phyloP scores from a whole-genome alignment of 1,284 basidiomycete genomes.

The Cystobasidiaceae sp. region DNA sequence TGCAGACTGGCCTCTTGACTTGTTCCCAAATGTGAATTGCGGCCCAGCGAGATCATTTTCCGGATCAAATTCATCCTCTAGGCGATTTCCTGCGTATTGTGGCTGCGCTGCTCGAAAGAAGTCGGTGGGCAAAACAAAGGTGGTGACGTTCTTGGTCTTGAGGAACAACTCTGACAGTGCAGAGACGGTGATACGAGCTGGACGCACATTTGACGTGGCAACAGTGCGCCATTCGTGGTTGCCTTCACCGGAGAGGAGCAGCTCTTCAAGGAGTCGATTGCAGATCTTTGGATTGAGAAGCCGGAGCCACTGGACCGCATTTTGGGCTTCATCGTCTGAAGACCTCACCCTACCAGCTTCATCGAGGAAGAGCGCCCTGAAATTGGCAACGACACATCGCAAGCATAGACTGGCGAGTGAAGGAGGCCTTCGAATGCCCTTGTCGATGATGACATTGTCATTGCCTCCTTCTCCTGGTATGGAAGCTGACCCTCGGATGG shows the following conservation, averaged over 20 bases:
- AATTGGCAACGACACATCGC: background rate
- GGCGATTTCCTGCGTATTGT: conserved; percentile 13
- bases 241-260: conserved; percentile 1
- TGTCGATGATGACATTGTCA: background rate
- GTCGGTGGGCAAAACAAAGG: conserved; percentile 7
- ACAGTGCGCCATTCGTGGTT: background rate
- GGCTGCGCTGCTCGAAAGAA: conserved; percentile 21
- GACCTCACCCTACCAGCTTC: conserved; percentile 14
- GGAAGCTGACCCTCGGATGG: conserved; percentile 3
- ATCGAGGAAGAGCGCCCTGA: conserved; percentile 21
- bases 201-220: background rate
- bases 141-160: conserved; percentile 7
- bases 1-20: background rate
- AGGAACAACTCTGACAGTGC: conserved; percentile 18
- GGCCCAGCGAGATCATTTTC: conserved; percentile 25
- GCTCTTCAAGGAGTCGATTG: conserved; percentile 13
- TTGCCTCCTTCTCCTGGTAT: background rate
- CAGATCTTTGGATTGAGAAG: background rate
- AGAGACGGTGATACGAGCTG: conserved; percentile 11
- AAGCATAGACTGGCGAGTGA: conserved; percentile 7
- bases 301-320: conserved; percentile 17
- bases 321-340: conserved; percentile 7
- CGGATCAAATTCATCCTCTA: conserved; percentile 22
- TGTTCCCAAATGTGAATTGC: background rate
- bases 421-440: background rate